A percentile compares a stretch with the other conserved stretches of the same genome.
Evolutionary conservation across 1,284 basidiomycete species (phyloP).

Genomic region (Cryptococcus hybrid): DNA sequence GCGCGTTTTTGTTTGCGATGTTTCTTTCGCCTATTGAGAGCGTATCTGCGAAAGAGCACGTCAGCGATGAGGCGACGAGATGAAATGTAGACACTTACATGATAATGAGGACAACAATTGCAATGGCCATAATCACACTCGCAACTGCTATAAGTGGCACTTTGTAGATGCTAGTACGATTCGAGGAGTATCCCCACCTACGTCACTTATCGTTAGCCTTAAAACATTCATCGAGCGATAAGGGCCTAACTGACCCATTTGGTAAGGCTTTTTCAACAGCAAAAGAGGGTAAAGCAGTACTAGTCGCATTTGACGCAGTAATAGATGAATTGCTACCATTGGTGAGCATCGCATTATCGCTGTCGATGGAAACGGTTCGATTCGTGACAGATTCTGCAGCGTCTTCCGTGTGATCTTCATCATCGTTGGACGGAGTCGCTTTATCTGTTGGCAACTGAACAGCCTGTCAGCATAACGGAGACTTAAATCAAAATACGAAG

Average conservation of each 20-base stretch:
- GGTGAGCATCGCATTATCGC: no score
- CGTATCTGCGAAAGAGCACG: constrained; percentile 21
- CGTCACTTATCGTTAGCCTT: background rate
- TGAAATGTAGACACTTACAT: constrained; percentile 24
- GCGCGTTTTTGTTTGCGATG: constrained; percentile 36
- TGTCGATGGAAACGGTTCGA: background rate
- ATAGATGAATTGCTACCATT: no score
- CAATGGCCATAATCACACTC: constrained; percentile 40
- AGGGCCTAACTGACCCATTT: constrained; percentile 17
- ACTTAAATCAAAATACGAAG: background rate
- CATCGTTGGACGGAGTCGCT: constrained; percentile 5
- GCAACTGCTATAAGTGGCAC: constrained; percentile 47
- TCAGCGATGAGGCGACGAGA: background rate
- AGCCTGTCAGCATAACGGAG: background rate
- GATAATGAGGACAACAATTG: constrained; percentile 41
- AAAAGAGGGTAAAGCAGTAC: constrained; percentile 11
- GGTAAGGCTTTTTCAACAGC: constrained; percentile 27
- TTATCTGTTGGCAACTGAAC: background rate
- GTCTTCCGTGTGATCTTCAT: constrained; percentile 8
- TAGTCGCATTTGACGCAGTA: background rate
- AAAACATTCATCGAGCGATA: constrained; percentile 1
- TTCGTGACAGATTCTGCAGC: background rate
- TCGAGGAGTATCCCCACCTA: constrained; percentile 38
- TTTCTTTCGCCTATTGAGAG: constrained; percentile 37
- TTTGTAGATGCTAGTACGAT: constrained; percentile 40